Evolutionary conservation across 305 asterid species (phyloP).

Genomic region (Fraxinus velutina): DNA sequence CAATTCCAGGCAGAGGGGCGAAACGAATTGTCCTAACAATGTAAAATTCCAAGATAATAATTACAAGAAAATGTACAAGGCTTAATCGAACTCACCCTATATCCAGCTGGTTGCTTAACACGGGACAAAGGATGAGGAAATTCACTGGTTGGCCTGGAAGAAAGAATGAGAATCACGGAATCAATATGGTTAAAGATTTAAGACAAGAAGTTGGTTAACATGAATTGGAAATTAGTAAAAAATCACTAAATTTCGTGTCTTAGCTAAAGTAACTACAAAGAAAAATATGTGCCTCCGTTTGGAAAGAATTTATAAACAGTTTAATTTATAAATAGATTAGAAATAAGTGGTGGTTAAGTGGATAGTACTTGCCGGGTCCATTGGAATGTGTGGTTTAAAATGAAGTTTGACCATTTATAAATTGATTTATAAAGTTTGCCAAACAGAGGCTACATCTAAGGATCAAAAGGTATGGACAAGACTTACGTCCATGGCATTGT

Average conservation of each 20-base stretch:
- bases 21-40: background rate
- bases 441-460: background rate
- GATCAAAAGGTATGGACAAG: slow-evolving; percentile 24
- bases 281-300: slow-evolving; percentile 5
- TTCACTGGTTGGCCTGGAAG: slow-evolving; percentile 58
- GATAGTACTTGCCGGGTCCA: background rate
- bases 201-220: slow-evolving; percentile 9
- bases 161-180: slow-evolving; percentile 15
- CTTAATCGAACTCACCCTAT: slow-evolving; percentile 56
- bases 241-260: background rate
- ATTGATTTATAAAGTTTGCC: background rate
- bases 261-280: slow-evolving; percentile 16
- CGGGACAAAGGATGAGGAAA: slow-evolving; percentile 95
- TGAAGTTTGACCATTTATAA: background rate
- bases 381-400: background rate
- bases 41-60: slow-evolving; percentile 6
- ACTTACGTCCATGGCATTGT: slow-evolving; percentile 97
- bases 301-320: background rate
- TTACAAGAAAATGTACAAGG: slow-evolving; percentile 19
- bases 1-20: background rate
- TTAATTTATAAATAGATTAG: background rate
- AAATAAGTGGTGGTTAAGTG: background rate
- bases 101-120: slow-evolving; percentile 92
- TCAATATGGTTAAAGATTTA: background rate
- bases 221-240: background rate